Percentiles rank a stretch among this genome's conserved stretches.
Conservation (phyloP, 1,284 basidiomycete species). For the Pseudozyma flocculosa region DNA sequence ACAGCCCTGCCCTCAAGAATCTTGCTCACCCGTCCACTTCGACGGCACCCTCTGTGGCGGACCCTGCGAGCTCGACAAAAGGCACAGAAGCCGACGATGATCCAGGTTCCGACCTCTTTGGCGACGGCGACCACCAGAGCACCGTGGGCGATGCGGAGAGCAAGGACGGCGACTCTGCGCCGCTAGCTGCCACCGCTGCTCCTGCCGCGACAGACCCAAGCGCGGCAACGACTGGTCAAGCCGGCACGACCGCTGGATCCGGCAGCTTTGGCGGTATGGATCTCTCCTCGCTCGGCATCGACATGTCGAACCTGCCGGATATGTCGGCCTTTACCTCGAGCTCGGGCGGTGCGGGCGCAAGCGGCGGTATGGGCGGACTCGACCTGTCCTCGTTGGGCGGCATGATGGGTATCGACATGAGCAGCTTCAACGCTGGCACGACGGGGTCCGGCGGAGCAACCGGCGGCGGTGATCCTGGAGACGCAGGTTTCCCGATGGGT, state of each 20-base stretch:
- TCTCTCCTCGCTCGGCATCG: constrained; percentile 10
- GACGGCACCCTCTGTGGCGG: not conserved
- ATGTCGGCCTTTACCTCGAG: not conserved
- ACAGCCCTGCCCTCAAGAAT: constrained; percentile 1
- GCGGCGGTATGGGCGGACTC: constrained; percentile 1
- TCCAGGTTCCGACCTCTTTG: constrained; percentile 26
- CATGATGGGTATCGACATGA: not conserved
- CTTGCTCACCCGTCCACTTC: no score
- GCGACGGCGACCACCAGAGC: not conserved
- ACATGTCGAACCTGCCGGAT: not conserved
- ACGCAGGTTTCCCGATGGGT: not conserved
- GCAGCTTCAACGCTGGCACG: not conserved
- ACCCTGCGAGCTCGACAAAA: constrained; percentile 5
- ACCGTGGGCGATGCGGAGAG: not conserved
- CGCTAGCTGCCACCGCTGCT: not conserved
- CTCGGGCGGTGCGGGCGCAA: not conserved
- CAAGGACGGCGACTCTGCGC: constrained; percentile 1
- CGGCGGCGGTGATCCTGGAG: not conserved
- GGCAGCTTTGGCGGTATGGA: constrained; percentile 1
- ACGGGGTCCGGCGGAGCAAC: not conserved
- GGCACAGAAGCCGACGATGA: constrained; percentile 28
- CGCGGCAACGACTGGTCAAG: not conserved
- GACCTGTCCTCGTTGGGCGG: not conserved
- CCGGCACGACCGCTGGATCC: not conserved
- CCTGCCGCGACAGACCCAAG: not conserved